Evolutionary conservation across 805 yeast genomes (phyloP).

Genomic region (Brettanomyces naardenensis): DNA sequence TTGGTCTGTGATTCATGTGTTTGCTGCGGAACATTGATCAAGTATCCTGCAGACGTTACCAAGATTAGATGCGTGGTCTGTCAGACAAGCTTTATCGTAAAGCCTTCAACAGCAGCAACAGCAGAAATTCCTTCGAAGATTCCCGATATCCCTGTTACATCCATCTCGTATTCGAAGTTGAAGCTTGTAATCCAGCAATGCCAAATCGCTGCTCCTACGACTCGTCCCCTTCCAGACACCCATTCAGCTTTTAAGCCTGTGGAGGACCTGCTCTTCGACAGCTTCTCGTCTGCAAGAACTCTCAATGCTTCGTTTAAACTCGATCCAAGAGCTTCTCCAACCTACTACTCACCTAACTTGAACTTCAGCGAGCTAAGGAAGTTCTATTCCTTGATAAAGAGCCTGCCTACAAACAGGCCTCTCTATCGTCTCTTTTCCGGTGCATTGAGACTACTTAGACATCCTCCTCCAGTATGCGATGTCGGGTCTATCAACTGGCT

Average conservation of each 20-base stretch:
- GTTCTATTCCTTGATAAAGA: constrained; percentile 37
- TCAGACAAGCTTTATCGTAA: constrained; percentile 4
- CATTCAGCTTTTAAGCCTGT: constrained; percentile 43
- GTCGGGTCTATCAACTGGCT: constrained; percentile 49
- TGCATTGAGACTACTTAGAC: constrained; percentile 42
- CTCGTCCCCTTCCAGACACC: too few species aligned
- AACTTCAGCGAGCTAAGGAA: constrained; percentile 38
- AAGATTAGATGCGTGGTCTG: constrained; percentile 12
- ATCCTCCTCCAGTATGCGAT: constrained; percentile 34
- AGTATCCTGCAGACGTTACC: constrained; percentile 8
- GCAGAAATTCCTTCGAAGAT: too few species aligned
- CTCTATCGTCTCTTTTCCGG: constrained; percentile 46
- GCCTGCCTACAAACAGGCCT: constrained; percentile 56
- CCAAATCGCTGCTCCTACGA: neutral
- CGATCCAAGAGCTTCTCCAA: constrained; percentile 16
- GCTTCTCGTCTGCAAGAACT: constrained; percentile 39
- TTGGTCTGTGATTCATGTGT: constrained; percentile 4
- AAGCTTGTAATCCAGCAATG: neutral
- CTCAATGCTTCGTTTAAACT: constrained; percentile 51
- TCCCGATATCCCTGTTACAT: neutral
- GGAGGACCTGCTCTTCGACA: constrained; percentile 34
- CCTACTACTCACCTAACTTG: constrained; percentile 39
- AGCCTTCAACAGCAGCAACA: neutral
- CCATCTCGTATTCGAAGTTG: neutral
- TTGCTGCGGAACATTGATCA: constrained; percentile 12